Evolutionary conservation across 2,329 filamentous ascomycete genomes (phyloP).

Genomic region (Fusarium sp.): DNA sequence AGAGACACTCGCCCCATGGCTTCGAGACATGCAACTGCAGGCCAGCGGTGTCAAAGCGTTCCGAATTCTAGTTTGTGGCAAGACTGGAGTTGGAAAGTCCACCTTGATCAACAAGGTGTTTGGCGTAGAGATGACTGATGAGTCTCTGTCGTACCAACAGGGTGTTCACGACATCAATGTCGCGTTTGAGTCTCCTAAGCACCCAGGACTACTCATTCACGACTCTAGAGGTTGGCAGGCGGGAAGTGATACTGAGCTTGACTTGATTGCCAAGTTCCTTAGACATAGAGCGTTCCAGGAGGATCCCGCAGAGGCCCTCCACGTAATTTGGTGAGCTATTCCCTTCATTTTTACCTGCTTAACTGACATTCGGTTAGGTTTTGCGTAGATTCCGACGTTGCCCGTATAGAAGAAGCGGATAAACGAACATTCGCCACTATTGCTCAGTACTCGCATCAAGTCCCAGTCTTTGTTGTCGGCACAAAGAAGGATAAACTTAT

Average conservation of each 20-base stretch:
- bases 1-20: conserved; percentile 38
- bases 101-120: conserved; percentile 49
- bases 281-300: conserved; percentile 46
- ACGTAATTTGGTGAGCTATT: conserved; percentile 39
- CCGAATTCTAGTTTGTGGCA: conserved; percentile 45
- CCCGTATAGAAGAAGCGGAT: conserved; percentile 48
- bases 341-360: rapidly evolving
- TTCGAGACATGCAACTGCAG: conserved; percentile 41
- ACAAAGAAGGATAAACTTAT: conserved; percentile 49
- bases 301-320: conserved; percentile 44
- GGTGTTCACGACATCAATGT: conserved; percentile 48
- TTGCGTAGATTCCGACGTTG: conserved; percentile 46
- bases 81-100: conserved; percentile 48
- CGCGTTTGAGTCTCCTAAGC: conserved; percentile 45
- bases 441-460: conserved; percentile 46
- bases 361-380: conserved; percentile 29
- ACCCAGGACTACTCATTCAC: conserved; percentile 45
- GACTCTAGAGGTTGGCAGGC: conserved; percentile 48
- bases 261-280: conserved; percentile 48
- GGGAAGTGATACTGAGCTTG: conserved; percentile 43
- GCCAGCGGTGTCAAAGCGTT: conserved; percentile 48
- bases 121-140: conserved; percentile 46
- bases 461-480: conserved; percentile 46
- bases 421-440: conserved; percentile 47
- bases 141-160: conserved; percentile 44